These are phyloP conservation scores for Nicotiana knightiana DNA, from an alignment of 257 asterid genomes.

Conservation along the genomic window DNA sequence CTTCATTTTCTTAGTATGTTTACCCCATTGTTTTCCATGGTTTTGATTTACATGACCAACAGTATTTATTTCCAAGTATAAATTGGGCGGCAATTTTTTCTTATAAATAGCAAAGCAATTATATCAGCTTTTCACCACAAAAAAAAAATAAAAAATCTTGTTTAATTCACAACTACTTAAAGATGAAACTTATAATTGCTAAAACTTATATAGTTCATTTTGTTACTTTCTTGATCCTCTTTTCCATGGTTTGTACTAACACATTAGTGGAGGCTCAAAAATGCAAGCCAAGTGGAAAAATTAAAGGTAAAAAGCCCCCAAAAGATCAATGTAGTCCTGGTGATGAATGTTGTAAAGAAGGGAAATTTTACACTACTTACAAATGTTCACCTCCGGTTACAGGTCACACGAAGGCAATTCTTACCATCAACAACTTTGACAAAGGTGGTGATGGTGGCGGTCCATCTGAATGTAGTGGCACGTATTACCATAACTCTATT, in stretches of 20 bases:
- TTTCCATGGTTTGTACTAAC: background rate
- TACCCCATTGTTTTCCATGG: background rate
- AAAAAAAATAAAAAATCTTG: too few species aligned
- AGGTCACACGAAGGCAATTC: slow-evolving; percentile 23
- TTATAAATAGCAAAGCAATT: background rate
- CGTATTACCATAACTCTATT: slow-evolving; percentile 23
- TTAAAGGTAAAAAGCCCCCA: slow-evolving; percentile 13
- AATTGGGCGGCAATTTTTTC: background rate
- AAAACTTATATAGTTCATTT: background rate
- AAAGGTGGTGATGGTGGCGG: slow-evolving; percentile 28
- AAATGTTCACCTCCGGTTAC: slow-evolving; percentile 22
- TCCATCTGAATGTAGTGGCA: slow-evolving; percentile 32
- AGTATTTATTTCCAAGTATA: background rate
- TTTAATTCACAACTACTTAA: background rate
- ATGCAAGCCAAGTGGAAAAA: slow-evolving; percentile 27
- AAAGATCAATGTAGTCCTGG: slow-evolving; percentile 14
- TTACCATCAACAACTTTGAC: slow-evolving; percentile 24
- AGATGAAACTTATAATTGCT: background rate
- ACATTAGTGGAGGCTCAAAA: slow-evolving; percentile 4
- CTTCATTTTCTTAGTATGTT: background rate
- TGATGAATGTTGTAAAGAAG: slow-evolving; percentile 22
- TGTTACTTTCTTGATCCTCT: background rate
- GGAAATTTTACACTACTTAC: slow-evolving; percentile 12
- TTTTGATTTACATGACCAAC: background rate
- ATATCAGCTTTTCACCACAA: background rate